phyloP scores from a whole-genome alignment of 495 filamentous ascomycete genomes.

The Entonaema liquescens region DNA sequence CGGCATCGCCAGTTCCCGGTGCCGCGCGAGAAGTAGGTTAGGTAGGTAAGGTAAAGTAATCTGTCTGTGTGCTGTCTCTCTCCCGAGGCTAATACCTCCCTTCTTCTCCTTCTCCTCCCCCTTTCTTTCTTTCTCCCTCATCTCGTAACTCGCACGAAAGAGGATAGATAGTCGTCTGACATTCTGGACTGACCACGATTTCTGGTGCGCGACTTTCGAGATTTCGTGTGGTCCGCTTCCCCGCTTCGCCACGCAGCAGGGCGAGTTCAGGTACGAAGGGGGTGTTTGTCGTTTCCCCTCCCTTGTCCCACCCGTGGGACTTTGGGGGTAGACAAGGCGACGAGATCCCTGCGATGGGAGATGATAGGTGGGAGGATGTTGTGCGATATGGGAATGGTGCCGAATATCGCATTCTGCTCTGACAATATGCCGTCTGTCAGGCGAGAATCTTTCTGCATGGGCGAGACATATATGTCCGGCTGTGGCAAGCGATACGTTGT shows the following conservation, averaged over 20 bases:
- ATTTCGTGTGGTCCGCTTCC: conserved; percentile 8
- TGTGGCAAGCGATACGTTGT: conserved; percentile 7
- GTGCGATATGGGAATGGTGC: conserved; percentile 16
- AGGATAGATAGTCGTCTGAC: conserved; percentile 25
- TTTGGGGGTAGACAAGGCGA: conserved; percentile 1
- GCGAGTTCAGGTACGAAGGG: conserved; percentile 3
- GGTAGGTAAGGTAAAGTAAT: not conserved
- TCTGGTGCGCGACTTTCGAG: conserved; percentile 12
- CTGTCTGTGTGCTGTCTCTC: conserved; percentile 9
- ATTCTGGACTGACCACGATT: conserved; percentile 25
- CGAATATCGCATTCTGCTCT: conserved; percentile 1
- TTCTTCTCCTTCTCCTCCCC: not conserved
- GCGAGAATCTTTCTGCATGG: conserved; percentile 3
- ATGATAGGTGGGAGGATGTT: conserved; percentile 7
- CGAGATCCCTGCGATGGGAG: conserved; percentile 4
- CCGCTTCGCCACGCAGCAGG: conserved; percentile 8
- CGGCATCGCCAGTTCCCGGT: conserved; percentile 32
- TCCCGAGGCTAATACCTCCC: not conserved
- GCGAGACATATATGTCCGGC: conserved; percentile 1
- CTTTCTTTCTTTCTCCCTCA: not conserved
- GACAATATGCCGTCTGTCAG: conserved; percentile 6
- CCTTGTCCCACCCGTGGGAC: conserved; percentile 17
- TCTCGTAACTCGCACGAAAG: conserved; percentile 4
- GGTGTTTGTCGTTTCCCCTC: conserved; percentile 1
- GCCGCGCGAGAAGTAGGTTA: not conserved